phyloP scores from a whole-genome alignment of 352 stramenopile species.

The Phytopythium chamaehyphon region DNA sequence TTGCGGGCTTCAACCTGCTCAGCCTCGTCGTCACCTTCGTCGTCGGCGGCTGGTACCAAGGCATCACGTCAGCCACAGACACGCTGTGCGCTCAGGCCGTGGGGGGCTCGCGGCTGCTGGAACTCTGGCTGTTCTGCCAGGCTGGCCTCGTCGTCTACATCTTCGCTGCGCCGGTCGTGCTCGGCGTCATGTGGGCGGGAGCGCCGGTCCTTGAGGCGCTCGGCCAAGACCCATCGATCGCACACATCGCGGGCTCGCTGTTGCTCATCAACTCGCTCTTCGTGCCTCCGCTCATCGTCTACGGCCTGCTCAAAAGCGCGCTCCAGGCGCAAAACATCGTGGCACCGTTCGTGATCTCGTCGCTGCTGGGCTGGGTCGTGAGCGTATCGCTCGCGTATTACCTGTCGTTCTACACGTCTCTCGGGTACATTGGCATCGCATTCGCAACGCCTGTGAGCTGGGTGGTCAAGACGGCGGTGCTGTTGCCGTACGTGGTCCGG shows the following conservation, averaged over 20 bases:
- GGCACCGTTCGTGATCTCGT: conserved; percentile 21
- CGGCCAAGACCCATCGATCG: conserved; percentile 33
- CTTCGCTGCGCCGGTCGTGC: conserved; percentile 15
- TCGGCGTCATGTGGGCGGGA: conserved; percentile 23
- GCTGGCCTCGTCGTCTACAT: conserved; percentile 33
- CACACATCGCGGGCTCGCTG: conserved; percentile 17
- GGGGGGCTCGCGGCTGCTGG: conserved; percentile 24
- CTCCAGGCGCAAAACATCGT: conserved; percentile 51
- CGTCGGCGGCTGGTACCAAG: conserved; percentile 21
- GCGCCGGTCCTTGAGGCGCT: conserved; percentile 26
- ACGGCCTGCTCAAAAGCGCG: conserved; percentile 25
- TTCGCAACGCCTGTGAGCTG: conserved; percentile 30
- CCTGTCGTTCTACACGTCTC: conserved; percentile 31
- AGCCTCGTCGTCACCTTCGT: conserved; percentile 29
- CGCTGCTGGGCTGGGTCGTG: conserved; percentile 18
- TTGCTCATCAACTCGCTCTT: conserved; percentile 22
- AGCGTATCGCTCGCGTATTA: conserved; percentile 27
- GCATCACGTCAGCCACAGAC: conserved; percentile 33
- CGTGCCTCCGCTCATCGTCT: conserved; percentile 24
- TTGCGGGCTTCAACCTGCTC: conserved; percentile 19
- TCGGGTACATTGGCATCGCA: conserved; percentile 40
- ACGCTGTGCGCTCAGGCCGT: conserved; percentile 45
- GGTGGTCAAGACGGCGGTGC: conserved; percentile 23
- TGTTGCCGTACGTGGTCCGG: conserved; percentile 28
- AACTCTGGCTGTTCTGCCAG: conserved; percentile 51